Base-by-base conservation (phyloP, 2,329 filamentous ascomycete genomes). In the Reticulascus tulasneorum region DNA sequence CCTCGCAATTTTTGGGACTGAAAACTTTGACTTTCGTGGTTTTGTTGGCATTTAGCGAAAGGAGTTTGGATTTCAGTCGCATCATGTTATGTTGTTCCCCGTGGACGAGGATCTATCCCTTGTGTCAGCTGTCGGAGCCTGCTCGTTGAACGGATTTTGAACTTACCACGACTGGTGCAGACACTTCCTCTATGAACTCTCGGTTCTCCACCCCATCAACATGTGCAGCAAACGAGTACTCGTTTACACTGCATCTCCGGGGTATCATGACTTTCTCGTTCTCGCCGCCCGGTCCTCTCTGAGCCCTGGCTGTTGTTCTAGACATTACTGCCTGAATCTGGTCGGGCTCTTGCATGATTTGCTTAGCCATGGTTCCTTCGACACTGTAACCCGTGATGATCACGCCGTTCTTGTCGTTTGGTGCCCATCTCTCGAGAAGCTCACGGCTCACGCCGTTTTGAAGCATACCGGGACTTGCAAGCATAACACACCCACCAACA, bases 61-160 rank as follows among this genome's bases (percentile, higher is more conserved):
- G 77, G 2, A 98, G 74, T 56, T 95, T 94, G 4, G 90, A 96
- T 60, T 95, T 95, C 19, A 98, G 70, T 35, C 93, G 82, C 75
- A 93, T 95, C 89, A 97, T 97, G 56, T 97, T 95, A 57, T 95
- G 88, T 52, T 93, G 89, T 58, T 98, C 93, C 37, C 93, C 93
- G 50, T 98, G 93, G 3, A 98, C 93, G 21, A 98, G 77, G 42
- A 98, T 96, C 86, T 91, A 41, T 1, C 17, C 9, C 19, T 15
- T 36, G 46, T 50, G 16, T 44, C 29, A 46, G 54, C 9, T 7
- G 7, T 6, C 22, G 23, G n/a, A n/a, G n/a, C n/a, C n/a, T n/a
- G n/a, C n/a, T n/a, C n/a, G 3, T 23, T 23, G 23, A 9, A 15
- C n/a, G 15, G 16, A 9, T 15, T 11, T 22, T 9, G 10, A 18